Evolutionary conservation across 192 early-diverging fungal species (phyloP).

Genomic region (Dissophora globulifera): DNA sequence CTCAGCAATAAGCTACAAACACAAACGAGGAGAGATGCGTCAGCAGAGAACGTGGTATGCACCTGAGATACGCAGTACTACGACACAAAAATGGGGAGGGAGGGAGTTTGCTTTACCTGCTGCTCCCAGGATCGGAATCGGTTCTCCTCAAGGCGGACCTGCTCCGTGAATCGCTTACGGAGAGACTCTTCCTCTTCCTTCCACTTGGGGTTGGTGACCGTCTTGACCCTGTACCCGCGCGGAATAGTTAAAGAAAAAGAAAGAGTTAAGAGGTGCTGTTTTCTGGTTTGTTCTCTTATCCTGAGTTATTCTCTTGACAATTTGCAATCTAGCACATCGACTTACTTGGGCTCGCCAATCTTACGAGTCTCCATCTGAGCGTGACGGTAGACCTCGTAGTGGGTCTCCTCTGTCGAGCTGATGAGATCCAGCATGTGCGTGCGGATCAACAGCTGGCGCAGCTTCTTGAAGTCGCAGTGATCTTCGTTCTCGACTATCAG

Average conservation of each 20-base stretch:
- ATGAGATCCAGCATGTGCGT: conserved; percentile 99
- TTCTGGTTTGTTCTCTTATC: no score
- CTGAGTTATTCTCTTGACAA: no score
- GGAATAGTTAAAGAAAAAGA: no score
- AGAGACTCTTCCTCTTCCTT: conserved; percentile 98
- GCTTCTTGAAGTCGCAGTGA: conserved; percentile 98
- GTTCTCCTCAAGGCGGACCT: conserved; percentile 97
- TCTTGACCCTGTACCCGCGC: conserved; percentile 76
- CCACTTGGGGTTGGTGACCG: conserved; percentile 91
- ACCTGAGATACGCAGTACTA: no score
- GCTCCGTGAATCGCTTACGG: conserved; percentile 96
- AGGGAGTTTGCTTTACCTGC: conserved; percentile 57
- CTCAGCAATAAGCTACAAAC: conserved; percentile 86
- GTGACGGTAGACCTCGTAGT: conserved; percentile 95
- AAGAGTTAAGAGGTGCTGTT: no score
- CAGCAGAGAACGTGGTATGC: no score
- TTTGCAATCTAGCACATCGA: no score
- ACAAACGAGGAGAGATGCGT: no score
- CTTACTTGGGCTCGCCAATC: conserved; percentile 85
- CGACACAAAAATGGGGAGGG: no score
- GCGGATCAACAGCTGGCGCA: conserved; percentile 95
- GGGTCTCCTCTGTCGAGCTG: conserved; percentile 89
- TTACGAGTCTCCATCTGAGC: conserved; percentile 89
- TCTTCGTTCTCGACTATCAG: conserved; percentile 93
- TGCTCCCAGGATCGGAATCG: conserved; percentile 99